phyloP scores from a whole-genome alignment of 1,284 basidiomycete genomes.

The Ustilago esculenta region DNA sequence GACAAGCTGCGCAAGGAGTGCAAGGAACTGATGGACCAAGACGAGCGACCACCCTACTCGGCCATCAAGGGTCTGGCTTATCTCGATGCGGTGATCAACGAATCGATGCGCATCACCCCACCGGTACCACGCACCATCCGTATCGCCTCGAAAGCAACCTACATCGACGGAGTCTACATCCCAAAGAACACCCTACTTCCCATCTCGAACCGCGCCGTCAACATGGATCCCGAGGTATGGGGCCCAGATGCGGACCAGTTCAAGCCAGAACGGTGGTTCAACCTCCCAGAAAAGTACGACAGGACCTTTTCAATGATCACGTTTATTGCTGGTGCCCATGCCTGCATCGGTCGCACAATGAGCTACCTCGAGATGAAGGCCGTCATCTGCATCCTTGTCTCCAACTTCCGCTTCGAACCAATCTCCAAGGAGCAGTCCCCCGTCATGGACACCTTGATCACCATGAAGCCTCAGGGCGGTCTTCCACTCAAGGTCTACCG shows the following conservation, averaged over 20 bases:
- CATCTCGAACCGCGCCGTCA: constrained; percentile 50
- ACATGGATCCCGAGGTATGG: constrained; percentile 51
- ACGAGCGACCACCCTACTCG: constrained; percentile 68
- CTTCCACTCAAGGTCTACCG: constrained; percentile 35
- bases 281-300: constrained; percentile 55
- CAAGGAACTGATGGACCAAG: constrained; percentile 45
- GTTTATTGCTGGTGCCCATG: constrained; percentile 57
- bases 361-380: constrained; percentile 56
- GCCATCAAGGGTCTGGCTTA: constrained; percentile 76
- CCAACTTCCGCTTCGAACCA: constrained; percentile 52
- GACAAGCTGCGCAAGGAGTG: constrained; percentile 73
- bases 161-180: constrained; percentile 52
- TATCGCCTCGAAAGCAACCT: constrained; percentile 25
- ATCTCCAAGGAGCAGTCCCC: constrained; percentile 29
- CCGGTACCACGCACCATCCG: constrained; percentile 52
- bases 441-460: constrained; percentile 49
- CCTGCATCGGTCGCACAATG: constrained; percentile 58
- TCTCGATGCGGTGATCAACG: constrained; percentile 76
- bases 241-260: constrained; percentile 51
- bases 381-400: constrained; percentile 45
- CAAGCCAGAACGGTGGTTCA: constrained; percentile 56
- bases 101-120: constrained; percentile 53
- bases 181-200: constrained; percentile 48
- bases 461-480: constrained; percentile 57
- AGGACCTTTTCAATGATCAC: constrained; percentile 49